Evolutionary conservation across 2,329 filamentous ascomycete genomes (phyloP).

Genomic region (Fusarium hostae): DNA sequence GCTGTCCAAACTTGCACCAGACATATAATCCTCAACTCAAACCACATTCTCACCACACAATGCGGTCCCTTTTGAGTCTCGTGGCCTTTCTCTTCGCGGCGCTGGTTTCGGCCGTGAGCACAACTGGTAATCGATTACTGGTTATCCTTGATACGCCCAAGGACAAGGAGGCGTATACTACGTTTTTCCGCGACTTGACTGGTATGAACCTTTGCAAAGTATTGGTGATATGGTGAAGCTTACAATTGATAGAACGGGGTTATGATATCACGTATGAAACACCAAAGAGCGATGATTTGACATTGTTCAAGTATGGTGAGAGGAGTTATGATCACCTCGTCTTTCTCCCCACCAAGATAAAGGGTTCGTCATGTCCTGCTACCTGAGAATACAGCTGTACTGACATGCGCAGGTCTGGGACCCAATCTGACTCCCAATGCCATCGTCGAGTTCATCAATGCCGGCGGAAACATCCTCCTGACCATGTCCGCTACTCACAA

Average conservation of each 20-base stretch:
- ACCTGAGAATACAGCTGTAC: neutral
- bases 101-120: conserved; percentile 80
- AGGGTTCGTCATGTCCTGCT: conserved; percentile 68
- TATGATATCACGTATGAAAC: conserved; percentile 85
- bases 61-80: conserved; percentile 80
- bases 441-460: conserved; percentile 91
- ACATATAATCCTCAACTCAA: conserved; percentile 21
- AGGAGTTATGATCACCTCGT: conserved; percentile 91
- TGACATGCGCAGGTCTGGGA: conserved; percentile 73
- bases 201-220: conserved; percentile 57
- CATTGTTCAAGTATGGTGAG: conserved; percentile 87
- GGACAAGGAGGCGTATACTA: conserved; percentile 85
- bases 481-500: conserved; percentile 79
- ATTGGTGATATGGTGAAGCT: conserved; percentile 14
- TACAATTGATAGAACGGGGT: conserved; percentile 73
- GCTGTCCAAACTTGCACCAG: conserved; percentile 41
- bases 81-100: conserved; percentile 74
- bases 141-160: conserved; percentile 85
- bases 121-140: conserved; percentile 80
- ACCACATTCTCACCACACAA: conserved; percentile 49
- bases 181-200: conserved; percentile 79
- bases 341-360: conserved; percentile 88
- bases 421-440: conserved; percentile 86
- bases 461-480: conserved; percentile 89
- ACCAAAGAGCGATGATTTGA: conserved; percentile 80